Percentiles rank a stretch among this genome's conserved stretches.
These are phyloP conservation scores for Paracamarosporium sp. DNA, from an alignment of 2,329 filamentous ascomycete species.

Conservation along the genomic window DNA sequence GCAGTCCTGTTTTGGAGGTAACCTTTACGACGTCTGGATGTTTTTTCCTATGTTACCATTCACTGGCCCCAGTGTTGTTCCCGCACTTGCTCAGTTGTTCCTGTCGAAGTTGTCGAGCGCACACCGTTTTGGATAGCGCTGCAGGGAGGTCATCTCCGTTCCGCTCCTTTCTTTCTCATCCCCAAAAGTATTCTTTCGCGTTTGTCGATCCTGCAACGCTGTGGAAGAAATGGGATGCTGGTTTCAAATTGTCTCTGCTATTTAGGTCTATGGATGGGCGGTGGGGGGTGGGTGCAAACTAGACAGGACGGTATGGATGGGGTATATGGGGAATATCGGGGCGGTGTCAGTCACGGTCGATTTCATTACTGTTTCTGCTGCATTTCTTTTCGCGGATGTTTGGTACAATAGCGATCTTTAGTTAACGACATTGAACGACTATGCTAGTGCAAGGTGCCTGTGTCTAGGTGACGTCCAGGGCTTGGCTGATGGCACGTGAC, in stretches of 20 bases:
- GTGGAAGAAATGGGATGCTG: background rate
- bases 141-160: conserved; percentile 17
- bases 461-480: background rate
- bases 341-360: background rate
- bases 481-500: background rate
- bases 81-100: conserved; percentile 3
- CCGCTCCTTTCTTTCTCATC: conserved; percentile 18
- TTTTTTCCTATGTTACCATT: background rate
- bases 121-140: conserved; percentile 24
- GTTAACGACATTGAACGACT: conserved; percentile 39
- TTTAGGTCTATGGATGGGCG: background rate
- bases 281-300: background rate
- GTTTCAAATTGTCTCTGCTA: conserved; percentile 9
- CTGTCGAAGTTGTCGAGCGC: conserved; percentile 10
- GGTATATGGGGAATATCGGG: conserved; percentile 6
- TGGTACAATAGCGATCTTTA: conserved; percentile 35
- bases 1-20: background rate
- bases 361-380: conserved; percentile 22
- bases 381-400: conserved; percentile 23
- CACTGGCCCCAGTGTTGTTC: background rate
- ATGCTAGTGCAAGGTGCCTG: background rate
- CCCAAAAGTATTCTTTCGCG: conserved; percentile 14
- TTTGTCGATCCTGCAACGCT: background rate
- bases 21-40: conserved; percentile 7
- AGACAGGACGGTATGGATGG: conserved; percentile 4